These are phyloP conservation scores for Suillus weaverae DNA, from an alignment of 768 basidiomycete species.

Conservation along the genomic window DNA sequence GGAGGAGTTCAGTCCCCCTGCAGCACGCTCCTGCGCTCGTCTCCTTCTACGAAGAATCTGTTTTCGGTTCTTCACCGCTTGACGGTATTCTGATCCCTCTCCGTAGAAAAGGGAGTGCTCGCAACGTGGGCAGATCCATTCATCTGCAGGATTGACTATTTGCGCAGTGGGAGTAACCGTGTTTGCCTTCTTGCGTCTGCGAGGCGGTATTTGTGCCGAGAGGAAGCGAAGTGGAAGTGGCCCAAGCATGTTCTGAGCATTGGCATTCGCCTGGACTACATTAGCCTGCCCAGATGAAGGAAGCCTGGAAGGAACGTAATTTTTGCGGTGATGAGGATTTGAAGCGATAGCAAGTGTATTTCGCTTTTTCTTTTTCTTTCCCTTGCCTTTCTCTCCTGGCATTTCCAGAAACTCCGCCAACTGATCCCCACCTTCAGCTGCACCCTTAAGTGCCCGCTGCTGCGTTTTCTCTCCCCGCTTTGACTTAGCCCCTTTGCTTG, in stretches of 20 bases:
- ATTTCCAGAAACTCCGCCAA: constrained; percentile 41
- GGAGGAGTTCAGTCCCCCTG: constrained; percentile 31
- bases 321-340: constrained; percentile 93
- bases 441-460: constrained; percentile 34
- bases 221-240: constrained; percentile 68
- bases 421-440: constrained; percentile 34
- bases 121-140: constrained; percentile 94
- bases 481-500: constrained; percentile 35
- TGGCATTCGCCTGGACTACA: constrained; percentile 39
- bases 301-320: constrained; percentile 87
- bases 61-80: constrained; percentile 70
- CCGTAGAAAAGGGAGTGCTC: constrained; percentile 93
- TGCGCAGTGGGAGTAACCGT: constrained; percentile 29
- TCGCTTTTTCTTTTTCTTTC: constrained; percentile 90
- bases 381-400: constrained; percentile 29
- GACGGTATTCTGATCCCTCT: constrained; percentile 64
- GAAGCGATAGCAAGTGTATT: constrained; percentile 88
- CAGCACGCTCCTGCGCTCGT: constrained; percentile 69
- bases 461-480: constrained; percentile 42
- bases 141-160: constrained; percentile 66
- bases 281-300: constrained; percentile 48
- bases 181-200: constrained; percentile 30
- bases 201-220: constrained; percentile 63
- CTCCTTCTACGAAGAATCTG: constrained; percentile 72
- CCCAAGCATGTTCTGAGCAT: constrained; percentile 51